Base-by-base conservation (phyloP, 1,139 yeast species). In the Yamadazyma spencermartinsiae region DNA sequence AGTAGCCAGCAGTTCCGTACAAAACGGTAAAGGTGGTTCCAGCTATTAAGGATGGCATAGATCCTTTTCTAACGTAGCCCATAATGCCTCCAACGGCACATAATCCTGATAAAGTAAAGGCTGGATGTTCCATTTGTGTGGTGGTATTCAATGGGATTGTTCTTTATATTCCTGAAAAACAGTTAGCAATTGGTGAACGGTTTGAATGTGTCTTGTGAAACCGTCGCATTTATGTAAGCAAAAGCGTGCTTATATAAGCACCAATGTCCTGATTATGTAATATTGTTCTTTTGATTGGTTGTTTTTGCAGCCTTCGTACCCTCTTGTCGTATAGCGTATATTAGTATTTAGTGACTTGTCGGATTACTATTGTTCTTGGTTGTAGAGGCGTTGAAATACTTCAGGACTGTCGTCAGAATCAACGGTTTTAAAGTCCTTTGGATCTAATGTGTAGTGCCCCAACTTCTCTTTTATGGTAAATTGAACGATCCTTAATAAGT, bases 121-220 rank as follows among this genome's bases (percentile, higher is more conserved):
- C 80, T 44, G 92, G 94, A 60, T 86, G 92, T 66, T 85, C 94
- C 90, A 71, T 70, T n/a, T n/a, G n/a, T n/a, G n/a, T n/a, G n/a
- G n/a, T n/a, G n/a, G n/a, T n/a, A n/a, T n/a, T n/a, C n/a, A n/a
- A n/a, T n/a, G n/a, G n/a, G n/a, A n/a, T n/a, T n/a, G n/a, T n/a
- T n/a, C n/a, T n/a, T n/a, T n/a, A n/a, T n/a, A n/a, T n/a, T n/a
- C n/a, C n/a, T n/a, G n/a, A n/a, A n/a, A n/a, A n/a, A n/a, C n/a
- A n/a, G n/a, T n/a, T n/a, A n/a, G n/a, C n/a, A n/a, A n/a, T n/a
- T n/a, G n/a, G n/a, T n/a, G n/a, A n/a, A n/a, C n/a, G n/a, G n/a
- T n/a, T n/a, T n/a, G n/a, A n/a, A n/a, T n/a, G n/a, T n/a, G n/a
- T n/a, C n/a, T n/a, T n/a, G n/a, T n/a, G n/a, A n/a, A n/a, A n/a